phyloP scores from a whole-genome alignment of 2,329 filamentous ascomycete species.

The Plenodomus lindquistii region DNA sequence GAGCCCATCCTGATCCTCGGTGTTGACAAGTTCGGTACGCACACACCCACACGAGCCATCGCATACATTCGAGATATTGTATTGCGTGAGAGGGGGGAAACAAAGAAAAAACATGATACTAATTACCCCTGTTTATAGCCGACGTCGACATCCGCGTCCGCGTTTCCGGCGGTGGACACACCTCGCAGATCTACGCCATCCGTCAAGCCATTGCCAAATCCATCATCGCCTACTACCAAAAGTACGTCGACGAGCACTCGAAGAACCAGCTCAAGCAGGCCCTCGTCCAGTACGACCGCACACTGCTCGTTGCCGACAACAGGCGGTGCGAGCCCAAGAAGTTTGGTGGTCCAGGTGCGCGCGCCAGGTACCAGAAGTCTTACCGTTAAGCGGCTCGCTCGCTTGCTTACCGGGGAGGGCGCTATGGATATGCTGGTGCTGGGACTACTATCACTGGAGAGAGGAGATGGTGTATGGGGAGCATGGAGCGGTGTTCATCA shows the following conservation, averaged over 20 bases:
- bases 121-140: slow-evolving; percentile 48
- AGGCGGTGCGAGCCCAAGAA: slow-evolving; percentile 99
- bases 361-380: slow-evolving; percentile 97
- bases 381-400: slow-evolving; percentile 75
- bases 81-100: slow-evolving; percentile 10
- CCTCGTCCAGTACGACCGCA: slow-evolving; percentile 93
- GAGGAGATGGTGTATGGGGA: slow-evolving; percentile 23
- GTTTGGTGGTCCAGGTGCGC: slow-evolving; percentile 90
- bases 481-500: slow-evolving; percentile 45
- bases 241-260: slow-evolving; percentile 99
- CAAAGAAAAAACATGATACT: slow-evolving; percentile 15
- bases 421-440: not conserved
- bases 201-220: slow-evolving; percentile 98
- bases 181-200: slow-evolving; percentile 96
- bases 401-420: slow-evolving; percentile 5
- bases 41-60: slow-evolving; percentile 7
- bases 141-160: slow-evolving; percentile 97
- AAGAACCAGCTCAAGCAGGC: slow-evolving; percentile 99
- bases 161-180: slow-evolving; percentile 96
- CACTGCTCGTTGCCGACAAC: slow-evolving; percentile 98
- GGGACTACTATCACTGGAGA: not conserved
- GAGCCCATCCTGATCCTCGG: slow-evolving; percentile 97
- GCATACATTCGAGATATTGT: not conserved
- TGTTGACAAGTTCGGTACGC: slow-evolving; percentile 85
- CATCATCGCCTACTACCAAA: slow-evolving; percentile 98